phyloP scores from a whole-genome alignment of 1,284 basidiomycete species.

The Sanghuangporus sanghuang region DNA sequence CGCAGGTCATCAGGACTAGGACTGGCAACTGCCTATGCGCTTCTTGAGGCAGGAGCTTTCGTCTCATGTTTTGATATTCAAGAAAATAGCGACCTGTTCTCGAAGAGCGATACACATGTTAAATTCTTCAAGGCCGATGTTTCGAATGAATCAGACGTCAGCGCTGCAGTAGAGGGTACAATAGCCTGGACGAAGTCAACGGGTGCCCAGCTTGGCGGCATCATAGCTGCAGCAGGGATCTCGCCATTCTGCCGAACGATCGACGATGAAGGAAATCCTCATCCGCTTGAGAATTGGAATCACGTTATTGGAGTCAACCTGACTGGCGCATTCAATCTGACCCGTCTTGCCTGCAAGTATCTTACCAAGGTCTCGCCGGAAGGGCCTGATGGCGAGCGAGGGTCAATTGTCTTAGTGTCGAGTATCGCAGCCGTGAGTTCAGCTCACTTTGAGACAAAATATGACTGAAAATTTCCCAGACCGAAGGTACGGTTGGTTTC shows the following conservation, averaged over 20 bases:
- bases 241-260: slow-evolving; percentile 37
- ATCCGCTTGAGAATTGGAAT: slow-evolving; percentile 46
- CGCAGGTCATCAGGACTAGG: slow-evolving; percentile 51
- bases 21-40: slow-evolving; percentile 42
- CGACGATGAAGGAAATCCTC: slow-evolving; percentile 38
- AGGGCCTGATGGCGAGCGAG: slow-evolving; percentile 44
- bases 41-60: slow-evolving; percentile 37
- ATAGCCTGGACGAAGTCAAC: slow-evolving; percentile 40
- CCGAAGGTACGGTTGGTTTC: slow-evolving; percentile 46
- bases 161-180: slow-evolving; percentile 20
- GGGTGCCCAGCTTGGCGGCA: slow-evolving; percentile 42
- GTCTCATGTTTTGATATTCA: slow-evolving; percentile 44
- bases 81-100: slow-evolving; percentile 25
- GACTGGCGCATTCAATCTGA: slow-evolving; percentile 50
- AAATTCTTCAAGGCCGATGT: slow-evolving; percentile 37
- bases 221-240: slow-evolving; percentile 51
- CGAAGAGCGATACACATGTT: slow-evolving; percentile 26
- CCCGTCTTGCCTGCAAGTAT: slow-evolving; percentile 43
- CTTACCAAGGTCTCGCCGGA: slow-evolving; percentile 43
- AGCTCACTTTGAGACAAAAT: not conserved
- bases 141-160: slow-evolving; percentile 16
- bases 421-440: slow-evolving; percentile 49
- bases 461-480: slow-evolving; percentile 24
- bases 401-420: slow-evolving; percentile 49
- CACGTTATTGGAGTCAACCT: slow-evolving; percentile 46